These are phyloP conservation scores for Artemisia argyi DNA, from an alignment of 129 eudicot species.

Conservation along the genomic window DNA sequence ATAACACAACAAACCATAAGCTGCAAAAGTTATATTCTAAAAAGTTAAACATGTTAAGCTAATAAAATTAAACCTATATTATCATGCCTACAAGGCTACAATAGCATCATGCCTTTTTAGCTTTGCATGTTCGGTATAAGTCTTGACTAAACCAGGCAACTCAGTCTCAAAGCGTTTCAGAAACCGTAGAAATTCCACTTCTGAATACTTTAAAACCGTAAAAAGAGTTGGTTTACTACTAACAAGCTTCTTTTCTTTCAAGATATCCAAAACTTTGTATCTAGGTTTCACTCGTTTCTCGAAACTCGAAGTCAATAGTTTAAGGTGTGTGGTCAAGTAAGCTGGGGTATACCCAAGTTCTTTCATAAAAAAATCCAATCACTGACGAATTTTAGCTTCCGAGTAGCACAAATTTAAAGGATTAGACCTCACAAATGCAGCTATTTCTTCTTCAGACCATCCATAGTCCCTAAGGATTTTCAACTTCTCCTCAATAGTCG, in stretches of 20 bases:
- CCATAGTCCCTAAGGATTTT: conserved; percentile 29
- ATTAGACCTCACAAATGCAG: neutral
- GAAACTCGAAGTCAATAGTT: conserved; percentile 4
- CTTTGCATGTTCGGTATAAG: neutral
- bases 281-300: conserved; percentile 34
- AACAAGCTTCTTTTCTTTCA: conserved; percentile 28
- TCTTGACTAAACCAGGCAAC: neutral
- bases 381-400: conserved; percentile 14
- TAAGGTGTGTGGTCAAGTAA: neutral
- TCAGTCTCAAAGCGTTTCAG: neutral
- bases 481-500: neutral
- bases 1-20: too few species aligned
- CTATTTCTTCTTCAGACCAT: conserved; percentile 27
- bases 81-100: too few species aligned
- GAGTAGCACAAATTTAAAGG: conserved; percentile 11
- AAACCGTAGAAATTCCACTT: neutral
- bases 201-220: neutral
- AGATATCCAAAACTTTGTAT: conserved; percentile 4
- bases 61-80: too few species aligned
- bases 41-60: too few species aligned
- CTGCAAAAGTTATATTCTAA: too few species aligned
- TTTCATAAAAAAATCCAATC: conserved; percentile 17
- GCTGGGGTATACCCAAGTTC: neutral
- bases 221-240: neutral
- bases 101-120: neutral